Conservation (phyloP, 805 yeast species). For the Metschnikowia koreensis region DNA sequence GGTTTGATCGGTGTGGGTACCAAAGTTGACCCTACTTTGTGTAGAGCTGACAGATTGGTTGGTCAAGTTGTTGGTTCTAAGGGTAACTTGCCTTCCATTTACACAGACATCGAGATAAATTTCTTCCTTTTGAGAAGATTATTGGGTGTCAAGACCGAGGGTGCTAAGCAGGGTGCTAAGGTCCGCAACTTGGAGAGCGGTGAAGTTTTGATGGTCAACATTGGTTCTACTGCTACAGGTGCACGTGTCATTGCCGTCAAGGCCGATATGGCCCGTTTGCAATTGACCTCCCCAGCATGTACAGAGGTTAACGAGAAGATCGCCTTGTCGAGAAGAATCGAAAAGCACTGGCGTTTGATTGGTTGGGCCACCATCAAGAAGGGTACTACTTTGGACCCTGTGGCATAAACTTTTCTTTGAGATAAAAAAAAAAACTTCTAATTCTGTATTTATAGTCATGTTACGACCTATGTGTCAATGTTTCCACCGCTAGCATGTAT, state of each 20-base stretch:
- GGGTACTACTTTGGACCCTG: slow-evolving; percentile 85
- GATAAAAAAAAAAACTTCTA: slow-evolving; percentile 1
- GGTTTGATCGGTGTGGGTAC: slow-evolving; percentile 99
- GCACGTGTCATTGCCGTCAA: slow-evolving; percentile 97
- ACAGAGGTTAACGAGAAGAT: slow-evolving; percentile 97
- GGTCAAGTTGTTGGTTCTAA: slow-evolving; percentile 99
- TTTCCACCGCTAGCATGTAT: slow-evolving; percentile 19
- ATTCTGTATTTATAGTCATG: slow-evolving; percentile 15
- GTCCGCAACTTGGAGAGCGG: slow-evolving; percentile 91
- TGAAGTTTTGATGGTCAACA: slow-evolving; percentile 97
- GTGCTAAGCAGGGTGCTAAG: slow-evolving; percentile 89
- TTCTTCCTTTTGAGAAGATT: slow-evolving; percentile 94
- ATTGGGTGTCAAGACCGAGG: slow-evolving; percentile 97
- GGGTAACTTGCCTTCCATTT: slow-evolving; percentile 92
- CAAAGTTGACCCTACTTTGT: slow-evolving; percentile 95
- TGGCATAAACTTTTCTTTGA: slow-evolving; percentile 35
- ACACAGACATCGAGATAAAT: slow-evolving; percentile 96
- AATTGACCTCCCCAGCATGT: slow-evolving; percentile 97
- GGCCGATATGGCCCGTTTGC: slow-evolving; percentile 99
- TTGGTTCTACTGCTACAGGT: slow-evolving; percentile 99
- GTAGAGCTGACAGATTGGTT: slow-evolving; percentile 98
- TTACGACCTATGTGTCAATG: slow-evolving; percentile 11
- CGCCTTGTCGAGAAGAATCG: slow-evolving; percentile 98
- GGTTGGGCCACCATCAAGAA: slow-evolving; percentile 99
- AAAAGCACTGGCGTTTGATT: slow-evolving; percentile 98